Conservation (phyloP, 1,284 basidiomycete genomes). For the Pterulicium gracile region DNA sequence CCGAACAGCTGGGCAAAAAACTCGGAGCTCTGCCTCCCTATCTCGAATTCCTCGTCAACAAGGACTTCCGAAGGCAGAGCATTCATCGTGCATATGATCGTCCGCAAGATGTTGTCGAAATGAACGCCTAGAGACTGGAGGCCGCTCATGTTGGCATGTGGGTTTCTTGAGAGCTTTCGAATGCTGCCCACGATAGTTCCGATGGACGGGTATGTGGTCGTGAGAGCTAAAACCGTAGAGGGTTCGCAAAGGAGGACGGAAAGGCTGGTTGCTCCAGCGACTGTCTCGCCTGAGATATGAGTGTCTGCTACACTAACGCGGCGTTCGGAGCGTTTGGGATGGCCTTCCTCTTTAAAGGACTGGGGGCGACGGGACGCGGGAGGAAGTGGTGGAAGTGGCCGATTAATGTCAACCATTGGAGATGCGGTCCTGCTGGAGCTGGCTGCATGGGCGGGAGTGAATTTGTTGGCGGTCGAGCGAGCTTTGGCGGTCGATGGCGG, state of each 20-base stretch:
- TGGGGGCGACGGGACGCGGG: neutral
- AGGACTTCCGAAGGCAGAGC: neutral
- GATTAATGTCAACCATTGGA: neutral
- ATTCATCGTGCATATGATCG: neutral
- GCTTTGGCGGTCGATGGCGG: no score
- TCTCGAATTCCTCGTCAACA: neutral
- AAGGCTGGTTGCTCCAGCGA: neutral
- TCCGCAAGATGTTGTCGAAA: neutral
- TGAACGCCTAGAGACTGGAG: neutral
- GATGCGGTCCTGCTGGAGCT: no score
- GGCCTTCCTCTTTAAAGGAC: neutral
- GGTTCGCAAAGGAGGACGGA: neutral
- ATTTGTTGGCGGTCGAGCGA: no score
- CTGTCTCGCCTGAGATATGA: neutral
- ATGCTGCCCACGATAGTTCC: neutral
- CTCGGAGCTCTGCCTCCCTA: neutral
- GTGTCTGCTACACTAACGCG: neutral
- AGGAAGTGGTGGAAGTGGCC: neutral
- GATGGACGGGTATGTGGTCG: neutral
- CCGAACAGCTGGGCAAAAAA: neutral
- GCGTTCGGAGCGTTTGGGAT: neutral
- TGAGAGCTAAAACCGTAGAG: neutral
- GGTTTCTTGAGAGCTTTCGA: neutral
- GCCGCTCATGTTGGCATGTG: neutral
- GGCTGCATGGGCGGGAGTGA: neutral